A percentile compares a stretch with the other conserved stretches of the same genome.
These are phyloP conservation scores for Dactylellina haptotyla DNA, from an alignment of 2,329 filamentous ascomycete species.

Conservation along the genomic window DNA sequence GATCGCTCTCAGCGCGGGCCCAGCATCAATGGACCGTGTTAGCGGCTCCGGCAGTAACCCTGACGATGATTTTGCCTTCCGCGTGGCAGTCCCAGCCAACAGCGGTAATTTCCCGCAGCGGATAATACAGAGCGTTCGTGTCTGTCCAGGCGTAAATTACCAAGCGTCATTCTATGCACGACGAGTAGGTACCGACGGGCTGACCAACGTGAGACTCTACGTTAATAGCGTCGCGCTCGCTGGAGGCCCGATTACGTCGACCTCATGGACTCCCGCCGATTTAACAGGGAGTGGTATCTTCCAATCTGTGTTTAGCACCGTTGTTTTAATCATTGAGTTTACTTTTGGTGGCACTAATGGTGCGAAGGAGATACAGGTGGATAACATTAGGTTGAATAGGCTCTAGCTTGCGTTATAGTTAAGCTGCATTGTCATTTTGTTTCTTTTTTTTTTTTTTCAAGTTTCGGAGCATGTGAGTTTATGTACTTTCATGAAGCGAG, in stretches of 20 bases:
- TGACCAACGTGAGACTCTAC: background rate
- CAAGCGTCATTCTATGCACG: background rate
- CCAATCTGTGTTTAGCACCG: background rate
- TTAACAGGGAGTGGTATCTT: background rate
- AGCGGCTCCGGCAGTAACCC: background rate
- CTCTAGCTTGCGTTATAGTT: too few relatives aligned
- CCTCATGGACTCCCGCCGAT: background rate
- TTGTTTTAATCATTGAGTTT: background rate
- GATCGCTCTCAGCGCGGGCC: background rate
- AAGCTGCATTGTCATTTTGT: too few relatives aligned
- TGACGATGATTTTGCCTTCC: background rate
- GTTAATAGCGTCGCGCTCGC: background rate
- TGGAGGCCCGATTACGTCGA: background rate
- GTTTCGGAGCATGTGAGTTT: too few relatives aligned
- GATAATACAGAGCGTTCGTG: background rate
- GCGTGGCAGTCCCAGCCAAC: background rate
- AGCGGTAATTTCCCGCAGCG: background rate
- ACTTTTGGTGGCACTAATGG: background rate
- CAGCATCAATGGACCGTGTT: background rate
- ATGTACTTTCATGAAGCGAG: too few relatives aligned
- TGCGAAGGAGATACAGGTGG: conserved; percentile 12
- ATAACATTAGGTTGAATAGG: conserved; percentile 14
- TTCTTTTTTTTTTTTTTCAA: too few relatives aligned
- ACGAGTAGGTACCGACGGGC: background rate
- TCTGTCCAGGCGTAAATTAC: conserved; percentile 19